Base-by-base conservation (phyloP, 1,284 basidiomycete genomes). In the Marasmius tenuissimus region DNA sequence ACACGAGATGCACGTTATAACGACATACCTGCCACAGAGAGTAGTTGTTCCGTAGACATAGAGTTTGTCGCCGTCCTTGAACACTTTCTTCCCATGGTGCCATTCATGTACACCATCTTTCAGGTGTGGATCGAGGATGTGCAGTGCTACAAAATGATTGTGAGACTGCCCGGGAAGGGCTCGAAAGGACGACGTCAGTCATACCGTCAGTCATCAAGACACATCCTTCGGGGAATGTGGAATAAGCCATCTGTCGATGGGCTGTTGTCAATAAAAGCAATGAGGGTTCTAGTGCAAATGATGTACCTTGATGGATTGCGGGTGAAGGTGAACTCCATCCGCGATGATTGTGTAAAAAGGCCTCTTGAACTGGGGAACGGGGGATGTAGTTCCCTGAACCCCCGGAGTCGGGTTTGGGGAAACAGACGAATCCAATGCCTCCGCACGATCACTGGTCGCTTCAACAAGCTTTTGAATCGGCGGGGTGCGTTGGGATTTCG, bases 311-410 rank as follows among this genome's bases (percentile, higher is more conserved):
- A 96, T 91, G 51, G 92, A 93, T 74, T 94, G 93, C 4, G 94
- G 94, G 73, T 96, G 94, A 27, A 87, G 91, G 73, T 97, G 94
- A 61, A 94, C 87, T 0, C 94, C 94, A 71, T 97, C 94, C 11
- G 93, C 93, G 64, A 97, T 97, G 62, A 96, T 77, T 58, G 91
- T 93, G 70, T 92, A 97, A 76, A 87, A 95, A 18, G 94, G 93
- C 63, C 92, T 78, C 68, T 85, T 83, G 65, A 89, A 87, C 63
- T 78, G 80, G 18, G 85, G 84, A 16, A 88, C 87, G 1, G 86
- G 85, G 56, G 78, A 73, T 22, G 79, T 74, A 59, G 86, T 84
- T 63, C 87, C 85, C 55, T 90, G 82, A 14, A 88, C 90, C 71
- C 91, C 89, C 0, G 86, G 85, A 53, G 66, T 68, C 50, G 51